A percentile compares a stretch with the other conserved stretches of the same genome.
Conservation (phyloP, 805 yeast genomes). For the Candida sonorensis region DNA sequence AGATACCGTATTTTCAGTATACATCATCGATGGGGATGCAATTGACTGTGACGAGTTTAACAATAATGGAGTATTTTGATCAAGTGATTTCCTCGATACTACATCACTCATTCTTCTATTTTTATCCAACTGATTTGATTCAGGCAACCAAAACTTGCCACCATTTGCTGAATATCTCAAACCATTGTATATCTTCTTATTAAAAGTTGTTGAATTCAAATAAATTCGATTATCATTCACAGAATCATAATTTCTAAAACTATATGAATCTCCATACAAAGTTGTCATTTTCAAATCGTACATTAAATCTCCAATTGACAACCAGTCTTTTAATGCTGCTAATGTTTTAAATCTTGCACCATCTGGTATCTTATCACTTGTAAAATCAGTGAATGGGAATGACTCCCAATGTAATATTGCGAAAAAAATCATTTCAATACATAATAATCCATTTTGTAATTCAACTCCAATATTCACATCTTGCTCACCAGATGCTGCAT, state of each 20-base stretch:
- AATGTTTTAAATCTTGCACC: constrained; percentile 56
- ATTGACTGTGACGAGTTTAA: constrained; percentile 1
- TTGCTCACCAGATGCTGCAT: constrained; percentile 30
- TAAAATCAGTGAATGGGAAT: constrained; percentile 71
- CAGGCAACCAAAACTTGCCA: constrained; percentile 81
- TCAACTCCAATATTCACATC: constrained; percentile 35
- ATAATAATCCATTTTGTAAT: constrained; percentile 72
- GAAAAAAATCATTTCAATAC: constrained; percentile 79
- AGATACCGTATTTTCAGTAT: too few species aligned
- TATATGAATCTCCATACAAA: constrained; percentile 64
- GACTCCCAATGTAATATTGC: constrained; percentile 87
- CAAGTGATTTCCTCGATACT: constrained; percentile 7
- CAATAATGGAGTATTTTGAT: constrained; percentile 10
- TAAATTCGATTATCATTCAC: constrained; percentile 35
- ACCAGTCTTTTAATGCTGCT: constrained; percentile 69
- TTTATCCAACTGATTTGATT: neutral
- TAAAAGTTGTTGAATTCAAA: constrained; percentile 35
- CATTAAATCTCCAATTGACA: constrained; percentile 69
- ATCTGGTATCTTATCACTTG: constrained; percentile 52
- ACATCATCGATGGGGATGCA: neutral
- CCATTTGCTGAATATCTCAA: constrained; percentile 77
- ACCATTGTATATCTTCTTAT: constrained; percentile 72
- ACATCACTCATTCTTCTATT: constrained; percentile 3
- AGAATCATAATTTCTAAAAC: constrained; percentile 78
- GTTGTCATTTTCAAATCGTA: constrained; percentile 71